Conservation (phyloP, 768 basidiomycete genomes). For the Gymnopilus dilepis region DNA sequence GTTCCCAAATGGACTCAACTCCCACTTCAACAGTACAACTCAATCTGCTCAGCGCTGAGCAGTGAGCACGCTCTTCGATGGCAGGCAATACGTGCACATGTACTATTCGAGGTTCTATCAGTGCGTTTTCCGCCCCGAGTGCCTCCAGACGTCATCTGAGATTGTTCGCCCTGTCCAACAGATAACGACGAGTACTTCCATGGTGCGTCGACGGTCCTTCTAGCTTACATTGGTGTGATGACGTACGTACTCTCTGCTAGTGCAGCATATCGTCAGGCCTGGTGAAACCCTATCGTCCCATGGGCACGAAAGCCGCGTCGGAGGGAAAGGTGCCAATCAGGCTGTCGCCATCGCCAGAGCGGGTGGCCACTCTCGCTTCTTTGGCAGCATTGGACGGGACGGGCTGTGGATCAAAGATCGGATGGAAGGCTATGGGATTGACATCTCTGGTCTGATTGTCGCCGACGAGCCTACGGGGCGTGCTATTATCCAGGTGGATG, state of each 20-base stretch:
- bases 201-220: slow-evolving; percentile 36
- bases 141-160: neutral
- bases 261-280: slow-evolving; percentile 56
- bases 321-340: slow-evolving; percentile 72
- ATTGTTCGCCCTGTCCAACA: slow-evolving; percentile 28
- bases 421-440: slow-evolving; percentile 45
- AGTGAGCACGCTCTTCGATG: slow-evolving; percentile 1
- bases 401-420: slow-evolving; percentile 52
- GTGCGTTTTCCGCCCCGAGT: slow-evolving; percentile 34
- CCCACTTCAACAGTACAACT: neutral
- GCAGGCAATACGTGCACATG: slow-evolving; percentile 28
- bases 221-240: neutral
- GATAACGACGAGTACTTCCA: slow-evolving; percentile 66
- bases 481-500: slow-evolving; percentile 63
- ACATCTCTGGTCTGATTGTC: slow-evolving; percentile 41
- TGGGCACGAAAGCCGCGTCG: slow-evolving; percentile 51
- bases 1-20: neutral
- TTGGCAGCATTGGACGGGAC: slow-evolving; percentile 60
- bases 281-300: slow-evolving; percentile 66
- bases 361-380: slow-evolving; percentile 51
- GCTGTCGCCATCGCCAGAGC: slow-evolving; percentile 61
- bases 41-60: too few species aligned
- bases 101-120: slow-evolving; percentile 55
- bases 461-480: slow-evolving; percentile 58
- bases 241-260: slow-evolving; percentile 31